Conservation (phyloP, 192 early-diverging fungal genomes). For the Coemansia sp. region DNA sequence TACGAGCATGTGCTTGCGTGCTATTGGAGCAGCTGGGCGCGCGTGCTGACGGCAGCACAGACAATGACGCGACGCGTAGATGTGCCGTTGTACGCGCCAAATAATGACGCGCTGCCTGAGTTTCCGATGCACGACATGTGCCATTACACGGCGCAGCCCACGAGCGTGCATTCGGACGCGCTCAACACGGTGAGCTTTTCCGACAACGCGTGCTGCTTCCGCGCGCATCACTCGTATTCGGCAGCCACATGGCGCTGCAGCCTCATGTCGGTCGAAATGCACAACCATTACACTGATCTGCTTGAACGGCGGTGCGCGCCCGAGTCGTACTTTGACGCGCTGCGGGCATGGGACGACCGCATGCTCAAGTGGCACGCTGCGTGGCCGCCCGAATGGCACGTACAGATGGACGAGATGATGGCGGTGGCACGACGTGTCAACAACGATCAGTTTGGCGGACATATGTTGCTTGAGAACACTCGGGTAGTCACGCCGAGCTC, state of each 20-base stretch:
- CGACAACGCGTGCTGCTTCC: not conserved
- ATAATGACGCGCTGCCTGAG: slow-evolving; percentile 8
- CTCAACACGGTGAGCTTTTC: slow-evolving; percentile 13
- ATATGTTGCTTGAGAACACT: not conserved
- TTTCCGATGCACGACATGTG: slow-evolving; percentile 41
- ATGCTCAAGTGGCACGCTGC: slow-evolving; percentile 11
- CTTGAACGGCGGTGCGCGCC: slow-evolving; percentile 4
- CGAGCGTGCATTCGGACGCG: not conserved
- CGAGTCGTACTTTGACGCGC: slow-evolving; percentile 13
- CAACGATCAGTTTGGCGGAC: not conserved
- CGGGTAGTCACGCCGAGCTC: not conserved
- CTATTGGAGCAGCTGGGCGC: slow-evolving; percentile 40
- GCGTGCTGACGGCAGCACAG: slow-evolving; percentile 27
- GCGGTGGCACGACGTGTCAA: not conserved
- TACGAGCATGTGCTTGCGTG: slow-evolving; percentile 38
- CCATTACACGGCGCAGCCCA: slow-evolving; percentile 26
- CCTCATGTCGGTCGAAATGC: slow-evolving; percentile 19
- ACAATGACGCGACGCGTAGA: slow-evolving; percentile 10
- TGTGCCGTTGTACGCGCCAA: not conserved
- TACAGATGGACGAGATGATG: slow-evolving; percentile 15
- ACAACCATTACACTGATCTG: slow-evolving; percentile 22
- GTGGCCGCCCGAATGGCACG: slow-evolving; percentile 29
- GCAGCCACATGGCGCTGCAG: slow-evolving; percentile 21
- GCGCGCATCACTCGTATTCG: slow-evolving; percentile 12
- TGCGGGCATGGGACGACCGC: slow-evolving; percentile 23